These are phyloP conservation scores for Cercospora canescens DNA, from an alignment of 2,329 filamentous ascomycete species.

Conservation along the genomic window DNA sequence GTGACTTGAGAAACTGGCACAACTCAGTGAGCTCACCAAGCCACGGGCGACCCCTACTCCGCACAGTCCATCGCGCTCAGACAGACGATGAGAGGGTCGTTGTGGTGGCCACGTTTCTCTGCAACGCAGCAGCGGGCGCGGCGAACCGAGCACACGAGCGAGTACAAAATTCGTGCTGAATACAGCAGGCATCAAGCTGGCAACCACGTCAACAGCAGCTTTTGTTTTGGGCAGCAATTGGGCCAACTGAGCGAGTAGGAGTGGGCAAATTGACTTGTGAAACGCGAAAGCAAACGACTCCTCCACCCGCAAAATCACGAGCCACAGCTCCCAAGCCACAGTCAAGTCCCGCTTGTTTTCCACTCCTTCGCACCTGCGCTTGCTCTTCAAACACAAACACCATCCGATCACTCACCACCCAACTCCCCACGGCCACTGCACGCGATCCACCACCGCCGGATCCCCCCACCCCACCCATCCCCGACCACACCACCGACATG, in stretches of 20 bases:
- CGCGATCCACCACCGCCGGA: background rate
- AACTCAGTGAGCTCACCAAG: background rate
- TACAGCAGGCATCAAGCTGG: background rate
- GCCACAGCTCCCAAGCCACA: slow-evolving; percentile 2
- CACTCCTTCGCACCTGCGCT: slow-evolving; percentile 1
- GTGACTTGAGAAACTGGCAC: background rate
- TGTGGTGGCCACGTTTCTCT: slow-evolving; percentile 1
- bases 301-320: background rate
- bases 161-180: background rate
- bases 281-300: background rate
- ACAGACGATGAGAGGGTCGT: background rate
- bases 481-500: too few species aligned
- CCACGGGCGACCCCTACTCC: background rate
- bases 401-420: background rate
- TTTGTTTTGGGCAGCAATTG: background rate
- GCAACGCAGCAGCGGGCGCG: background rate
- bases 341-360: background rate
- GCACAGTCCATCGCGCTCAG: background rate
- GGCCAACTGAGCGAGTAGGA: background rate
- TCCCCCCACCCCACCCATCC: background rate
- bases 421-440: background rate
- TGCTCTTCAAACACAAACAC: background rate
- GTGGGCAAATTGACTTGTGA: background rate
- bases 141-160: background rate
- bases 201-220: background rate